Evolutionary conservation across 2,329 filamentous ascomycete species (phyloP).

Genomic region (Septoria linicola): DNA sequence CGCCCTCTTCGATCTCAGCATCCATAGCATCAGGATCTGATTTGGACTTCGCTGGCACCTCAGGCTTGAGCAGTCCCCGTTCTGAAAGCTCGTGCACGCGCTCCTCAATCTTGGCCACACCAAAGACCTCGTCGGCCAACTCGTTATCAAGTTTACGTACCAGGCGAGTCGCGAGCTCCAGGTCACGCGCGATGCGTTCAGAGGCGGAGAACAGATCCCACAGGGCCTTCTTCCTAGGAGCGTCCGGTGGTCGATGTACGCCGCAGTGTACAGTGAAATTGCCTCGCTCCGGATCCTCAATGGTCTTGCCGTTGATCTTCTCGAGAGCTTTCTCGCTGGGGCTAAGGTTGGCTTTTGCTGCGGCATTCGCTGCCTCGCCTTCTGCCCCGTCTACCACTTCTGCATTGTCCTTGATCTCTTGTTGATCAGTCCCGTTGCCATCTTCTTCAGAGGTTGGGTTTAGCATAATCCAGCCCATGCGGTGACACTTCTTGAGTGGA

Average conservation of each 20-base stretch:
- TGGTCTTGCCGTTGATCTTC: constrained; percentile 95
- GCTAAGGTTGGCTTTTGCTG: constrained; percentile 28
- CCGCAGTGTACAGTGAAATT: constrained; percentile 98
- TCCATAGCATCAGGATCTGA: constrained; percentile 62
- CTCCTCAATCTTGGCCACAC: constrained; percentile 77
- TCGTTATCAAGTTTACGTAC: constrained; percentile 83
- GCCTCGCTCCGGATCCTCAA: constrained; percentile 87
- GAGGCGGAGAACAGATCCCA: constrained; percentile 97
- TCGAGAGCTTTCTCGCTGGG: constrained; percentile 73
- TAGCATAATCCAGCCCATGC: constrained; percentile 98
- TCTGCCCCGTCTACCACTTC: constrained; percentile 25
- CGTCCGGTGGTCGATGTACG: constrained; percentile 83
- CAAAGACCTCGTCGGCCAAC: constrained; percentile 73
- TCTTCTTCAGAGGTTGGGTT: constrained; percentile 71
- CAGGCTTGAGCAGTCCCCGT: constrained; percentile 73
- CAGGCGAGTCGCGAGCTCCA: constrained; percentile 77
- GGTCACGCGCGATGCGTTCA: constrained; percentile 87
- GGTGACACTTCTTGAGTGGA: constrained; percentile 92
- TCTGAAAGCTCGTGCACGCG: constrained; percentile 77
- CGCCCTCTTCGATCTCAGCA: constrained; percentile 73
- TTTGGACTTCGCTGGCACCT: constrained; percentile 51
- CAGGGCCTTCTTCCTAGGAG: constrained; percentile 87
- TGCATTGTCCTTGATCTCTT: background rate
- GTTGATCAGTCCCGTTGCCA: constrained; percentile 58
- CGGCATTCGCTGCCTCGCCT: constrained; percentile 15